Evolutionary conservation across 176 grass and related monocot species (phyloP).

Genomic region (Eragrostis nindensis): DNA sequence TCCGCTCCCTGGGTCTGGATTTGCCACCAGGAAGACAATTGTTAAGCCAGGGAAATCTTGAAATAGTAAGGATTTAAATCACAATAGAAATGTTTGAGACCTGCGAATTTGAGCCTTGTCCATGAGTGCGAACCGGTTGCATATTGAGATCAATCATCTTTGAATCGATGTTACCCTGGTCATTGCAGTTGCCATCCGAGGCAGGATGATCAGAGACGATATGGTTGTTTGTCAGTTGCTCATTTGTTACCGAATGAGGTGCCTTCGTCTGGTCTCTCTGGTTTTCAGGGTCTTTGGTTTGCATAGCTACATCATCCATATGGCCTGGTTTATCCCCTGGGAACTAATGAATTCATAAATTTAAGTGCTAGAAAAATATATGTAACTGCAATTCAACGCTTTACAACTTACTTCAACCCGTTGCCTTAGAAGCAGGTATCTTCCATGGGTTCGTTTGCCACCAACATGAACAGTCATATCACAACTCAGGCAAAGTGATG

Average conservation of each 20-base stretch:
- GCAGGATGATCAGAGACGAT: constrained; percentile 46
- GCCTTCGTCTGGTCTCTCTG: too few species aligned
- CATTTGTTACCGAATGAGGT: too few species aligned
- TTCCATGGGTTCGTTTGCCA: constrained; percentile 89
- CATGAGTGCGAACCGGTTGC: constrained; percentile 60
- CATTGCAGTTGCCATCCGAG: constrained; percentile 51
- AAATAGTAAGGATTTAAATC: not conserved
- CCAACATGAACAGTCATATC: constrained; percentile 99
- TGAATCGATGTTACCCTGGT: constrained; percentile 69
- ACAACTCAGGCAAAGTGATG: constrained; percentile 88
- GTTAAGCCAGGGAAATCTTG: not conserved
- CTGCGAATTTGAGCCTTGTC: constrained; percentile 86
- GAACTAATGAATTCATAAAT: constrained; percentile 59
- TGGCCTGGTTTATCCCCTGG: constrained; percentile 84
- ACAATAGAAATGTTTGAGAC: constrained; percentile 36
- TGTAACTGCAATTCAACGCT: not conserved
- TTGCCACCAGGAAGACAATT: constrained; percentile 36
- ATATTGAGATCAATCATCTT: constrained; percentile 98
- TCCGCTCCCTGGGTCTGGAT: constrained; percentile 65
- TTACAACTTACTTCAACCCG: constrained; percentile 77
- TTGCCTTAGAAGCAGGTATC: constrained; percentile 94
- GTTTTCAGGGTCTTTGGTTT: too few species aligned
- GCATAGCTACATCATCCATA: constrained; percentile 67
- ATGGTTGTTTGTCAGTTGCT: constrained; percentile 65
- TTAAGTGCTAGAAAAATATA: constrained; percentile 18